A percentile compares a stretch with the other conserved stretches of the same genome.
Evolutionary conservation across 2,329 filamentous ascomycete species (phyloP).

Genomic region (Cladosporium sp.): DNA sequence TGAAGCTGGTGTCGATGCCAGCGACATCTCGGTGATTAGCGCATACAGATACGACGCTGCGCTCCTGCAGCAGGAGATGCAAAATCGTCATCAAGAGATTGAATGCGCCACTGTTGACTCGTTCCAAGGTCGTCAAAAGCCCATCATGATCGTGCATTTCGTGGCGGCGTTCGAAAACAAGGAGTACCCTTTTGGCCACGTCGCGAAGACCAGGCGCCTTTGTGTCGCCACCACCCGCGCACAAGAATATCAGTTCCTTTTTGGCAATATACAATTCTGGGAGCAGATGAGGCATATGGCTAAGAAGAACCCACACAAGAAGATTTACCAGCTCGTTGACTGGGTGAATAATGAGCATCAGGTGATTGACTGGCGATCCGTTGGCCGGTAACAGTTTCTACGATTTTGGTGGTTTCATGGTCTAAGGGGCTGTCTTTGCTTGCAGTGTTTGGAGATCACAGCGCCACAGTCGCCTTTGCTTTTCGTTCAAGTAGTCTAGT

Average conservation of each 20-base stretch:
- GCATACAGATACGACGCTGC: not conserved
- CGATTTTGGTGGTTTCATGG: too few relatives aligned
- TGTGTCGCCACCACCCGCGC: constrained; percentile 14
- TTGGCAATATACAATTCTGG: constrained; percentile 7
- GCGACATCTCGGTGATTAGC: not conserved
- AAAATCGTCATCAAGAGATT: not conserved
- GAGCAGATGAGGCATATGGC: not conserved
- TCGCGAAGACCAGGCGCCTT: not conserved
- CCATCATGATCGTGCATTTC: constrained; percentile 15
- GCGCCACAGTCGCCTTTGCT: too few relatives aligned
- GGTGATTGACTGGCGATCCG: not conserved
- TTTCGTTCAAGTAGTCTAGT: too few relatives aligned
- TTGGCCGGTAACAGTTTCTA: too few relatives aligned
- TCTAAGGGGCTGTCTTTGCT: too few relatives aligned
- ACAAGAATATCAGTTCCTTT: constrained; percentile 2
- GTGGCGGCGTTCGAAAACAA: constrained; percentile 6
- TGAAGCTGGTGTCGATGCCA: not conserved
- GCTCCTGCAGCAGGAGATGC: not conserved
- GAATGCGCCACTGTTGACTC: constrained; percentile 9
- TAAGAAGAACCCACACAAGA: not conserved
- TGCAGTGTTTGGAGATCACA: too few relatives aligned
- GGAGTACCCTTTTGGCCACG: constrained; percentile 9
- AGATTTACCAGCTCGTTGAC: not conserved
- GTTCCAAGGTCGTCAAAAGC: constrained; percentile 12
- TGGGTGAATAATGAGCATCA: not conserved